Conservation (phyloP, 2,329 filamentous ascomycete species). For the Pseudopithomyces maydicus region DNA sequence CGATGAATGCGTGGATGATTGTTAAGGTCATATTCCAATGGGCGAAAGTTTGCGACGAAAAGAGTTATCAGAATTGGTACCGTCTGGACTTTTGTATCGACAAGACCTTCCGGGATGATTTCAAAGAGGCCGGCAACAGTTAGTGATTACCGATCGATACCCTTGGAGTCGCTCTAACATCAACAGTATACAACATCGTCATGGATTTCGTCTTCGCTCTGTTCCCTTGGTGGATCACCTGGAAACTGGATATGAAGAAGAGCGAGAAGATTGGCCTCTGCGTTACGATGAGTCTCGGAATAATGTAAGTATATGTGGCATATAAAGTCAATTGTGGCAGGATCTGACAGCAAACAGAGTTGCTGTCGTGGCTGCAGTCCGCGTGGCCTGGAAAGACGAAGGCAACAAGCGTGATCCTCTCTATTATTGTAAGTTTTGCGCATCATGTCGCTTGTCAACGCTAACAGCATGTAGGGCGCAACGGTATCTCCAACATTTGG, state of each 20-base stretch:
- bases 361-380: constrained; percentile 55
- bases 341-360: constrained; percentile 39
- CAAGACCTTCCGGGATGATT: constrained; percentile 46
- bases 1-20: constrained; percentile 57
- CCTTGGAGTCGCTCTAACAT: not conserved
- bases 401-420: constrained; percentile 56
- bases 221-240: constrained; percentile 58
- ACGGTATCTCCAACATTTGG: constrained; percentile 54
- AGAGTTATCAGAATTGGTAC: constrained; percentile 54
- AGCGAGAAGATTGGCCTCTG: constrained; percentile 58
- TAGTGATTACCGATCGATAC: constrained; percentile 19
- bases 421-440: constrained; percentile 40
- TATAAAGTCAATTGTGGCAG: too few species aligned
- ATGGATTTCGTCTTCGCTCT: constrained; percentile 59
- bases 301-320: constrained; percentile 12
- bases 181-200: constrained; percentile 57
- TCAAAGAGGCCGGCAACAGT: constrained; percentile 60
- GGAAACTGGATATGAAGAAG: constrained; percentile 54
- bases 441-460: too few species aligned
- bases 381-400: constrained; percentile 56
- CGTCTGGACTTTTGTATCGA: constrained; percentile 54
- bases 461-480: constrained; percentile 36
- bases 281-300: constrained; percentile 54
- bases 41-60: constrained; percentile 53
- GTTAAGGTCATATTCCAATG: constrained; percentile 57